A percentile compares a stretch with the other conserved stretches of the same genome.
phyloP scores from a whole-genome alignment of 768 basidiomycete genomes.

The Trametes elegans region DNA sequence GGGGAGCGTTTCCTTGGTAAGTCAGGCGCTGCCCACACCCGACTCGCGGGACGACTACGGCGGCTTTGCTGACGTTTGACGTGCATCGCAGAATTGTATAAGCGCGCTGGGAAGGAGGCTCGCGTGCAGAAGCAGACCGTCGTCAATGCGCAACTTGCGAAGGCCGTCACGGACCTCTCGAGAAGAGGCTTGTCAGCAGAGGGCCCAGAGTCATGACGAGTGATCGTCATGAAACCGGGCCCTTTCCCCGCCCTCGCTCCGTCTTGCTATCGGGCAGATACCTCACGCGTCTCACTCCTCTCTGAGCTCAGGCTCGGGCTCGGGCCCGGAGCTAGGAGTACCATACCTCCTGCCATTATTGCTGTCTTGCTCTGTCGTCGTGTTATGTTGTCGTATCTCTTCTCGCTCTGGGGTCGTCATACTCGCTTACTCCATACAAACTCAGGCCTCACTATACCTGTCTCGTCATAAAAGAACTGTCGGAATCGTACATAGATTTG shows the following conservation, averaged over 20 bases:
- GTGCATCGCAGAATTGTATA: slow-evolving; percentile 49
- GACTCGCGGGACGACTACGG: neutral
- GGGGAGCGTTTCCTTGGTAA: slow-evolving; percentile 67
- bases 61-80: neutral
- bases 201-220: neutral
- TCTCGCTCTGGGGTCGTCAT: neutral
- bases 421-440: no score
- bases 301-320: neutral
- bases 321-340: neutral
- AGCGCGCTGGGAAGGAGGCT: slow-evolving; percentile 51
- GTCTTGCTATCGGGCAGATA: neutral
- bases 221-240: neutral
- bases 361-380: neutral
- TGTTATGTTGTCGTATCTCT: neutral
- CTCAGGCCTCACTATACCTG: no score
- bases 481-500: neutral
- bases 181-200: neutral
- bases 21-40: slow-evolving; percentile 21
- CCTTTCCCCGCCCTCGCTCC: neutral
- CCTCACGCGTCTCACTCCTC: neutral
- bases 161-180: slow-evolving; percentile 21
- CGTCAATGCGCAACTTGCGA: slow-evolving; percentile 37
- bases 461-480: no score
- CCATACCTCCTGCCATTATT: neutral
- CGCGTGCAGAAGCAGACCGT: slow-evolving; percentile 45